Base-by-base conservation (phyloP, 345 rosid species). In the Lumnitzera littorea region DNA sequence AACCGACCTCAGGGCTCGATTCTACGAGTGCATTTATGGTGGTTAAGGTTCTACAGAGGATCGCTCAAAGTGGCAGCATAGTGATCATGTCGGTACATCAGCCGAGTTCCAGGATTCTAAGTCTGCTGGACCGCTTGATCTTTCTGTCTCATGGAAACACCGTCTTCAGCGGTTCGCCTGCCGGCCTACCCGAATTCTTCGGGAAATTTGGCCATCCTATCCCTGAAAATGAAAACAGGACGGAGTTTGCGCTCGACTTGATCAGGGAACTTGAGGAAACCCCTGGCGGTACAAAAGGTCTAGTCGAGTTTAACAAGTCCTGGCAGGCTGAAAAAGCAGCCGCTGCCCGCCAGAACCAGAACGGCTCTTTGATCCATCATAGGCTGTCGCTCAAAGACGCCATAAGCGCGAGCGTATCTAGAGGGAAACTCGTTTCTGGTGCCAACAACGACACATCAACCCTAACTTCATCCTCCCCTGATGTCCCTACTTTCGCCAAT, bases 21-120 rank as follows among this genome's bases (percentile, higher is more conserved):
- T 92, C 98, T 2, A 92, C 98, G 0, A 92, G 97, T 3, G 97
- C 98, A 0, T 92, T 75, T 41, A 87, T 90, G 97, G 99, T 94
- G 23, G 91, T 90, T 20, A 94, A 90, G 63, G 99, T 94, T 4
- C 61, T 94, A 70, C 94, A 88, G 62, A 70, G 91, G 55, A 94
- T 94, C 47, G 96, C 99, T 2, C 87, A 80, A 62, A 84, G 89
- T 25, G 97, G 99, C 0, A 88, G 99, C 62, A 84, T 94, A 17
- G 97, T 94, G 17, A 84, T 94, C 60, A 87, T 94, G 96, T 84
- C 99, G 0, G 70, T 94, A 14, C 99, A 94, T 64, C 99, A 94
- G 70, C 99, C 99, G 12, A 94, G 99, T 65, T 85, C 78, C 74
- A 73, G 99, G 51, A 90, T 94, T 62, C 75, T 94, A 53, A 74